phyloP scores from a whole-genome alignment of 2,329 filamentous ascomycete genomes.

The Paecilomyces dactylethromorphus region DNA sequence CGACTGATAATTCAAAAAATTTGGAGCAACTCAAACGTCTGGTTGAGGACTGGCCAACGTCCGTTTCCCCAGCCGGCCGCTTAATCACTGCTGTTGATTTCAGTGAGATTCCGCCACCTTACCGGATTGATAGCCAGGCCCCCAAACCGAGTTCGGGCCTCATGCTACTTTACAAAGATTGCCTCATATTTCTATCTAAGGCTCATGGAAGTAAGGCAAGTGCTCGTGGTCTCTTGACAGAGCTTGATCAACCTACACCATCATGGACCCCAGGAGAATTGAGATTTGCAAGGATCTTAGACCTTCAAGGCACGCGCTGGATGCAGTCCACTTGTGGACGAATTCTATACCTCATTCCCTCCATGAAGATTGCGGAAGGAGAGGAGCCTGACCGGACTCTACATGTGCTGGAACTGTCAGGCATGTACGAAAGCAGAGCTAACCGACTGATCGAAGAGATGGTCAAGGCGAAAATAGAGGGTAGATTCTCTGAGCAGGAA shows the following conservation, averaged over 20 bases:
- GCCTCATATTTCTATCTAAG: slow-evolving; percentile 70
- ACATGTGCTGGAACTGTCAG: slow-evolving; percentile 65
- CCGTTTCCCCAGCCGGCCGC: slow-evolving; percentile 67
- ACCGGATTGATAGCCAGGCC: slow-evolving; percentile 41
- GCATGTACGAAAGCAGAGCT: slow-evolving; percentile 71
- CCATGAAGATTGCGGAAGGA: slow-evolving; percentile 14
- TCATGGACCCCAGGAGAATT: slow-evolving; percentile 54
- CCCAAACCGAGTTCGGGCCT: slow-evolving; percentile 55
- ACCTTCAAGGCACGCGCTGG: slow-evolving; percentile 63
- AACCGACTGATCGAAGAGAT: slow-evolving; percentile 76
- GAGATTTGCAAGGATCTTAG: slow-evolving; percentile 66
- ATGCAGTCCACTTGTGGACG: slow-evolving; percentile 41
- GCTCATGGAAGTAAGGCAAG: slow-evolving; percentile 55
- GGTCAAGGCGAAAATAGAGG: slow-evolving; percentile 77
- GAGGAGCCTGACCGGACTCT: slow-evolving; percentile 35
- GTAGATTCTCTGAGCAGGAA: slow-evolving; percentile 74
- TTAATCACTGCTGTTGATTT: slow-evolving; percentile 77
- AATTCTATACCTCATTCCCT: slow-evolving; percentile 29
- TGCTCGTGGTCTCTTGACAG: slow-evolving; percentile 71
- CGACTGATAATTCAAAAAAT: slow-evolving; percentile 64
- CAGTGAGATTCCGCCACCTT: slow-evolving; percentile 69
- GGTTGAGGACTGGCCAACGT: slow-evolving; percentile 68
- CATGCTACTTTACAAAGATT: slow-evolving; percentile 79
- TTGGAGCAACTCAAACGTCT: slow-evolving; percentile 68
- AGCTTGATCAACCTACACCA: slow-evolving; percentile 66